These are phyloP conservation scores for Podaxis sp. DNA, from an alignment of 768 basidiomycete genomes.

Conservation along the genomic window DNA sequence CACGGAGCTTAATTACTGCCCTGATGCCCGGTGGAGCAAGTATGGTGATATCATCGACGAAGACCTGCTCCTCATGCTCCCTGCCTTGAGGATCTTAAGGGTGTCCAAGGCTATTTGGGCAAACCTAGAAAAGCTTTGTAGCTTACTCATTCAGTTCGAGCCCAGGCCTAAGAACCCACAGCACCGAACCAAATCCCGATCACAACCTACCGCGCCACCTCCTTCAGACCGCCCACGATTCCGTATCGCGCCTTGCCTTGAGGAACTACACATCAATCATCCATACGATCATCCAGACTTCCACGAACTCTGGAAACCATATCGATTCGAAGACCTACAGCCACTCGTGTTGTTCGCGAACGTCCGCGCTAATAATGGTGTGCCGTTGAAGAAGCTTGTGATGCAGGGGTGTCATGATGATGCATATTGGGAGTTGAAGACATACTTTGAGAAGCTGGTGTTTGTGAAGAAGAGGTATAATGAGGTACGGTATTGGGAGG, in stretches of 20 bases:
- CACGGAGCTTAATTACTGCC: slow-evolving; percentile 14
- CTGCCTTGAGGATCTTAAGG: slow-evolving; percentile 8
- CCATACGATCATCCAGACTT: slow-evolving; percentile 8
- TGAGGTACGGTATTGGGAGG: slow-evolving; percentile 2
- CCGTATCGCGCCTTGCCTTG: slow-evolving; percentile 11
- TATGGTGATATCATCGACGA: slow-evolving; percentile 10
- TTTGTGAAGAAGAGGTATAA: background rate
- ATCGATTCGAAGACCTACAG: background rate
- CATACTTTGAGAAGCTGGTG: background rate
- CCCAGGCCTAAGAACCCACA: background rate
- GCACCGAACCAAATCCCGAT: background rate
- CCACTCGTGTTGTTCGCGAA: slow-evolving; percentile 9
- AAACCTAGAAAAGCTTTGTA: slow-evolving; percentile 1
- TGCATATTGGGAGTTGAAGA: background rate
- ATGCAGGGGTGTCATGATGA: slow-evolving; percentile 4
- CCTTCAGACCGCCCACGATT: background rate
- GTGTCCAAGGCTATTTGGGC: slow-evolving; percentile 8
- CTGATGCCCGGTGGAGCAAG: slow-evolving; percentile 6
- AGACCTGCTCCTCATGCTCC: slow-evolving; percentile 2
- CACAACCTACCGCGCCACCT: background rate
- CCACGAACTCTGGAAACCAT: background rate
- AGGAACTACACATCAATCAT: slow-evolving; percentile 6
- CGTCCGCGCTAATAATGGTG: slow-evolving; percentile 12
- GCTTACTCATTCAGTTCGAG: slow-evolving; percentile 7
- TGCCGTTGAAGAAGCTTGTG: slow-evolving; percentile 10